These are phyloP conservation scores for Penicillium crustosum DNA, from an alignment of 2,329 filamentous ascomycete species.

Conservation along the genomic window DNA sequence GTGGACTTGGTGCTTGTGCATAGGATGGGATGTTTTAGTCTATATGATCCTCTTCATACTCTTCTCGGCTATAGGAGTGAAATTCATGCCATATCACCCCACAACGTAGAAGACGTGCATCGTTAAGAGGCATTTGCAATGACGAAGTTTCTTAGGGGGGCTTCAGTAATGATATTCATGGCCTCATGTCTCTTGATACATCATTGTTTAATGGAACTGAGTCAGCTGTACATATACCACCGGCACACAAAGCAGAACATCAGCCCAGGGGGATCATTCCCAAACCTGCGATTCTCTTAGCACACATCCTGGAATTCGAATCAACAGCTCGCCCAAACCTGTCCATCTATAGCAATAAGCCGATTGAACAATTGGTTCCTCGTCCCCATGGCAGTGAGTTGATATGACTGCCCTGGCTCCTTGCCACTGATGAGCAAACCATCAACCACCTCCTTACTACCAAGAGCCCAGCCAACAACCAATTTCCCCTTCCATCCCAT, in stretches of 20 bases:
- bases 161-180: not conserved
- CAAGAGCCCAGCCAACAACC: conserved; percentile 74
- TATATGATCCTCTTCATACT: not conserved
- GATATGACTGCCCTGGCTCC: conserved; percentile 52
- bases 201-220: not conserved
- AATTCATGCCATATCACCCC: not conserved
- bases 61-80: not conserved
- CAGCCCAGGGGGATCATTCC: conserved; percentile 14
- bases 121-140: not conserved
- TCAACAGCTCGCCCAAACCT: conserved; percentile 81
- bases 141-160: not conserved
- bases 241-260: not conserved
- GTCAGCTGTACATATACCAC: not conserved
- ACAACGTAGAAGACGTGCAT: not conserved
- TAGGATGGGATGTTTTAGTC: not conserved
- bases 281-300: conserved; percentile 28
- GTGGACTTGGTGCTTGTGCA: not conserved
- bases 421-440: conserved; percentile 66
- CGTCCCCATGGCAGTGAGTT: conserved; percentile 69
- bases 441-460: conserved; percentile 70
- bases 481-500: conserved; percentile 83
- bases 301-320: conserved; percentile 7
- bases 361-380: conserved; percentile 81
- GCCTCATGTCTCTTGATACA: not conserved
- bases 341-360: conserved; percentile 69